These are phyloP conservation scores for Myrmaecium sp. DNA, from an alignment of 2,329 filamentous ascomycete genomes.

Conservation along the genomic window DNA sequence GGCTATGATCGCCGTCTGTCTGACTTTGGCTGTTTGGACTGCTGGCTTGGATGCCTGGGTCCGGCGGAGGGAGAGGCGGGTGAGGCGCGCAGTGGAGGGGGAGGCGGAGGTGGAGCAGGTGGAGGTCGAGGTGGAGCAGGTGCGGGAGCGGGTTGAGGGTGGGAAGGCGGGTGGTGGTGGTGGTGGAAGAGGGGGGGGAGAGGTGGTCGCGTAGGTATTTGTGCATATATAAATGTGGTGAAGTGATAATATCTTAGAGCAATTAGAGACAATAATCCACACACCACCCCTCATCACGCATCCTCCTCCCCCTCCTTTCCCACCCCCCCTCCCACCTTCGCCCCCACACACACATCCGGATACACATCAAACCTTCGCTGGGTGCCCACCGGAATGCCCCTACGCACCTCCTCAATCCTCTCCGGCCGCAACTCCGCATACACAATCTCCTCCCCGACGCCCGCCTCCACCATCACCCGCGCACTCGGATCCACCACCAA, in stretches of 20 bases:
- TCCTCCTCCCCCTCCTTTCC: neutral
- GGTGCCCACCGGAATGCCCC: slow-evolving; percentile 63
- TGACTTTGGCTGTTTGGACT: slow-evolving; percentile 44
- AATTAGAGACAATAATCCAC: no score
- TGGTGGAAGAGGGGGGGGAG: no score
- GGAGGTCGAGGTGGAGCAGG: no score
- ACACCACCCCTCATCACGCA: neutral
- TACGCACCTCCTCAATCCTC: slow-evolving; percentile 58
- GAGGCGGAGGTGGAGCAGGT: no score
- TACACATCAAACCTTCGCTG: slow-evolving; percentile 94
- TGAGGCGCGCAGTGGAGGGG: no score
- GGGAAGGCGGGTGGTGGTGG: no score
- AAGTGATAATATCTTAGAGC: no score
- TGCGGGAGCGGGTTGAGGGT: no score
- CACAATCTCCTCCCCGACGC: slow-evolving; percentile 60
- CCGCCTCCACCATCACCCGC: slow-evolving; percentile 60
- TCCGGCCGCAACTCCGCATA: slow-evolving; percentile 52
- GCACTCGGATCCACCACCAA: slow-evolving; percentile 80
- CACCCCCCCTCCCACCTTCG: neutral
- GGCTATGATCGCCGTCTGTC: slow-evolving; percentile 50
- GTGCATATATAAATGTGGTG: no score
- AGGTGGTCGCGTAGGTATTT: no score
- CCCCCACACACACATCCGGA: slow-evolving; percentile 60
- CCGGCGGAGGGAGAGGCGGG: no score
- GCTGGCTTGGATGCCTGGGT: no score